phyloP scores from a whole-genome alignment of 306 rosid genomes.

The Comarum palustre region DNA sequence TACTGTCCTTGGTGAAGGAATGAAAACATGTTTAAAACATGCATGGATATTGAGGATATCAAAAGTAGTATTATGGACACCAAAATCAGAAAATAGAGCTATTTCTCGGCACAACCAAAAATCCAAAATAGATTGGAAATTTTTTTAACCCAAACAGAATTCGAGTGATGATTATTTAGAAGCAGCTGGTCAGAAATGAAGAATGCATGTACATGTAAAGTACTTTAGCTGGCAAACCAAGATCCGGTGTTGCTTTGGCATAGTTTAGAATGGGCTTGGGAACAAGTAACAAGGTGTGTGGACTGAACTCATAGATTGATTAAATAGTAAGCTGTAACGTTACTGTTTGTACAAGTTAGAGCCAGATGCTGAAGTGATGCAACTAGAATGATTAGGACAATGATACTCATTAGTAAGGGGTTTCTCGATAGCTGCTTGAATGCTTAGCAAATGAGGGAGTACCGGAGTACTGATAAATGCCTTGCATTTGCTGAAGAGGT shows the following conservation, averaged over 20 bases:
- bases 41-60: neutral
- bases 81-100: neutral
- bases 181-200: neutral
- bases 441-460: neutral
- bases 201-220: neutral
- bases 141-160: neutral
- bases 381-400: neutral
- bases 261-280: neutral
- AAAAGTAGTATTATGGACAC: neutral
- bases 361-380: neutral
- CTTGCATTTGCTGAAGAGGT: neutral
- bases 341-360: neutral
- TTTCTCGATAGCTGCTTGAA: neutral
- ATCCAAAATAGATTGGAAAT: neutral
- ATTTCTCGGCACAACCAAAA: neutral
- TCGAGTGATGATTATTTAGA: no score
- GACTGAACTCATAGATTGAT: neutral
- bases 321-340: neutral
- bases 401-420: neutral
- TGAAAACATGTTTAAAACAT: neutral
- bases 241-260: neutral
- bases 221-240: neutral
- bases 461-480: neutral
- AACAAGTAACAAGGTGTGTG: neutral
- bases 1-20: neutral